A percentile compares a stretch with the other conserved stretches of the same genome.
Conservation (phyloP, 306 rosid genomes). For the Corylus avellana region DNA sequence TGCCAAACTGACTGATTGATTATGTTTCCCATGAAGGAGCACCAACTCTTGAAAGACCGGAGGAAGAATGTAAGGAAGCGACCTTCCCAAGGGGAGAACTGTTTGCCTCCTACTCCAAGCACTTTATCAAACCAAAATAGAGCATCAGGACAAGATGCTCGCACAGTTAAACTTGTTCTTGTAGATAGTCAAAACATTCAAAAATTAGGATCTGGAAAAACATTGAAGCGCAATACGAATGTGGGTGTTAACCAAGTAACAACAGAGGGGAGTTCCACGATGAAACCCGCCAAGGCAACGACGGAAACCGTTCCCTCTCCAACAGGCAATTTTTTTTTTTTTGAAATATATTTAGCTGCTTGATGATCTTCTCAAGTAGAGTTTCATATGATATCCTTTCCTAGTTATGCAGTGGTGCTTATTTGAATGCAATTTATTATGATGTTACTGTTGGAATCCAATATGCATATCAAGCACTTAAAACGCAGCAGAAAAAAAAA, state of each 20-base stretch:
- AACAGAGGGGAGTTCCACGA: constrained; percentile 69
- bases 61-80: constrained; percentile 82
- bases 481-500: too few relatives aligned
- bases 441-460: too few relatives aligned
- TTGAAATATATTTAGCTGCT: background rate
- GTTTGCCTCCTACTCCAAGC: constrained; percentile 50
- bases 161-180: constrained; percentile 71
- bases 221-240: constrained; percentile 67
- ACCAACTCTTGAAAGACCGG: constrained; percentile 92
- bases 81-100: constrained; percentile 64
- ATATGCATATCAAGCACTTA: too few relatives aligned
- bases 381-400: background rate
- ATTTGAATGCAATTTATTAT: too few relatives aligned
- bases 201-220: constrained; percentile 79
- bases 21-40: constrained; percentile 71
- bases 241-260: constrained; percentile 66
- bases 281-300: constrained; percentile 85
- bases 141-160: constrained; percentile 66
- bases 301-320: constrained; percentile 45
- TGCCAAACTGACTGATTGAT: constrained; percentile 45
- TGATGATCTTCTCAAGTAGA: background rate
- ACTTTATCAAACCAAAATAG: constrained; percentile 63
- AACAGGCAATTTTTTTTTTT: background rate
- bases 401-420: background rate
- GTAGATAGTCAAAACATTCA: constrained; percentile 87